phyloP scores from a whole-genome alignment of 2,329 filamentous ascomycete genomes.

The Aspergillus floridensis region DNA sequence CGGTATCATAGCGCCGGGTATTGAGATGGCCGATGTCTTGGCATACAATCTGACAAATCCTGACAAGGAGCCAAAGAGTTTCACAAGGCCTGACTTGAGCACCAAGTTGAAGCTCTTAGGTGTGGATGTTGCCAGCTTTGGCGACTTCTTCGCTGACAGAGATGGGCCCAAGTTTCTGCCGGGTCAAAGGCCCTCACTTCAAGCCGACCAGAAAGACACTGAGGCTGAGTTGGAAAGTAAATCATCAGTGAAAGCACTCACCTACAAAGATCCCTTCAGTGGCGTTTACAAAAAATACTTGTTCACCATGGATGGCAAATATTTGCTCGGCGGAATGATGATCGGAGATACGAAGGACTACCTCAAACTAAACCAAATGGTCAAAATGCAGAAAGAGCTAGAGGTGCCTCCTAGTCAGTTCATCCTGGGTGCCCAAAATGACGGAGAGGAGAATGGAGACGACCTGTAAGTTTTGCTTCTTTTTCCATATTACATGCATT shows the following conservation, averaged over 20 bases:
- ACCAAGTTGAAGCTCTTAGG: conserved; percentile 88
- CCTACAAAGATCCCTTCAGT: conserved; percentile 83
- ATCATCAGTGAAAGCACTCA: conserved; percentile 73
- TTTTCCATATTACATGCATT: background rate
- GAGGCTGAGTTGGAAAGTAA: conserved; percentile 39
- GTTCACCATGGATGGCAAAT: conserved; percentile 86
- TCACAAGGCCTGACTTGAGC: conserved; percentile 81
- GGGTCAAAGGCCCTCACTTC: conserved; percentile 44
- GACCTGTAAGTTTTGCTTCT: conserved; percentile 56
- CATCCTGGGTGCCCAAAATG: conserved; percentile 73
- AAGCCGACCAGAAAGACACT: conserved; percentile 43
- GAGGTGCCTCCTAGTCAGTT: conserved; percentile 77
- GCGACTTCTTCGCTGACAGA: conserved; percentile 87
- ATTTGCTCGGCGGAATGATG: conserved; percentile 94
- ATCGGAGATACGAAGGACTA: conserved; percentile 91
- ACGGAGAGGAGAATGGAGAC: conserved; percentile 69
- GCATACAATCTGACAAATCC: conserved; percentile 87
- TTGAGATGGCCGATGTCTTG: conserved; percentile 90
- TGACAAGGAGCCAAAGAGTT: conserved; percentile 64
- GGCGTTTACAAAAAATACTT: conserved; percentile 93
- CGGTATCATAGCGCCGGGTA: conserved; percentile 81
- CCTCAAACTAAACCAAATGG: conserved; percentile 81
- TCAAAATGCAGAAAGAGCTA: conserved; percentile 76
- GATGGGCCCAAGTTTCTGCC: conserved; percentile 78
- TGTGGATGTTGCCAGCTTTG: conserved; percentile 88